Conservation (phyloP, 805 yeast genomes). For the Teunomyces barrocoloradensis region DNA sequence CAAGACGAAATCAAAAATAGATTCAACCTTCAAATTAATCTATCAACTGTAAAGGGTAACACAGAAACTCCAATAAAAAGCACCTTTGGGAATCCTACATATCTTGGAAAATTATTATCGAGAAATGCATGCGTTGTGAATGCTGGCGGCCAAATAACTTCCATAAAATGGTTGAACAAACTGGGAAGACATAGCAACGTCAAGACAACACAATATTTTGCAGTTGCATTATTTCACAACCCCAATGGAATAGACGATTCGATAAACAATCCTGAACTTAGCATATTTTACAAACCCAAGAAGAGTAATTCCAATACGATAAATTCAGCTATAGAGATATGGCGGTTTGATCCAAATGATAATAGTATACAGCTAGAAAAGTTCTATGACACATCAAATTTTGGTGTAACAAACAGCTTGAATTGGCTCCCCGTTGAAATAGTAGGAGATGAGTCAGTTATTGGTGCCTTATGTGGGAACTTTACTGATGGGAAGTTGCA, state of each 20-base stretch:
- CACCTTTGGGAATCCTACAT: conserved; percentile 5
- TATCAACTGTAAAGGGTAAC: background rate
- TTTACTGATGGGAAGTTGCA: conserved; percentile 60
- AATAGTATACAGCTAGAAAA: conserved; percentile 25
- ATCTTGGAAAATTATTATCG: conserved; percentile 7
- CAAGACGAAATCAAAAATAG: background rate
- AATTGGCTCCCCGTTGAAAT: conserved; percentile 39
- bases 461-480: conserved; percentile 50
- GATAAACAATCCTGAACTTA: conserved; percentile 26
- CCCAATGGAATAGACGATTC: conserved; percentile 18
- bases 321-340: conserved; percentile 45
- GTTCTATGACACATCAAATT: conserved; percentile 30
- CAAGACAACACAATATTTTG: conserved; percentile 39
- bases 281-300: conserved; percentile 23
- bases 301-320: conserved; percentile 10
- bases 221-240: conserved; percentile 46
- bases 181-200: conserved; percentile 10
- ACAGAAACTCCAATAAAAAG: background rate
- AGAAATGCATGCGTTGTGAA: conserved; percentile 44
- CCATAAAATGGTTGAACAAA: conserved; percentile 50
- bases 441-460: conserved; percentile 13
- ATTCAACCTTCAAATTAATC: background rate
- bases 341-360: conserved; percentile 31
- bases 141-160: conserved; percentile 52
- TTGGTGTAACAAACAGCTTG: conserved; percentile 46